These are phyloP conservation scores for Typha latifolia DNA, from an alignment of 176 grass and related monocot genomes.

Conservation along the genomic window DNA sequence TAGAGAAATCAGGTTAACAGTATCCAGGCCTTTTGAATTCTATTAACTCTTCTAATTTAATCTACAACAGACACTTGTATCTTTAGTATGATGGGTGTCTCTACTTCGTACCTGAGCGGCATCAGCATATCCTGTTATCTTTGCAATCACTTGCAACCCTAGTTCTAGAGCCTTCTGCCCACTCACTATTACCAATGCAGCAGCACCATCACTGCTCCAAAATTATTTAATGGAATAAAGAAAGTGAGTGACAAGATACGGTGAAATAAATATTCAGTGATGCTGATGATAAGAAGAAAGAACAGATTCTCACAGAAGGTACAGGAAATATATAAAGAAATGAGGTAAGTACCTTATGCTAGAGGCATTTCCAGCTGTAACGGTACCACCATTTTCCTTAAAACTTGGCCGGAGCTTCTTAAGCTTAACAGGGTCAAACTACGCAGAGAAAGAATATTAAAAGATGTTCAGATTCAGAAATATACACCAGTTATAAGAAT, in stretches of 20 bases:
- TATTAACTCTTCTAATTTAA: background rate
- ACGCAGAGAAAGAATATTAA: background rate
- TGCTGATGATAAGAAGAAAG: too few relatives aligned
- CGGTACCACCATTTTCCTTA: slow-evolving; percentile 69
- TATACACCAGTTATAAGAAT: background rate
- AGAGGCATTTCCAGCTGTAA: slow-evolving; percentile 94
- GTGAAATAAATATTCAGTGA: too few relatives aligned
- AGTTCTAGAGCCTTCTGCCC: slow-evolving; percentile 74
- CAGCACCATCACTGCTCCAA: slow-evolving; percentile 54
- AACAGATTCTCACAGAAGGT: slow-evolving; percentile 1
- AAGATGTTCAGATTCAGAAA: background rate
- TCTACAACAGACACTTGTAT: background rate
- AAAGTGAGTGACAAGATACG: background rate
- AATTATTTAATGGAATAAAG: slow-evolving; percentile 15
- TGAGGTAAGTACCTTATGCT: slow-evolving; percentile 49
- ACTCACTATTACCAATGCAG: slow-evolving; percentile 68
- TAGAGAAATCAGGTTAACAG: background rate
- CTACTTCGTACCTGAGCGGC: slow-evolving; percentile 59
- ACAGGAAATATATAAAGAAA: background rate
- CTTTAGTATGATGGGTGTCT: background rate
- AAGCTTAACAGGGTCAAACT: slow-evolving; percentile 88
- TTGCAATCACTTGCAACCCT: slow-evolving; percentile 67
- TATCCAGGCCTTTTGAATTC: background rate
- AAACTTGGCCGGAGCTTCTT: slow-evolving; percentile 95
- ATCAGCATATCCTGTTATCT: slow-evolving; percentile 78